These are phyloP conservation scores for Moricandia arvensis DNA, from an alignment of 345 rosid species.

Conservation along the genomic window DNA sequence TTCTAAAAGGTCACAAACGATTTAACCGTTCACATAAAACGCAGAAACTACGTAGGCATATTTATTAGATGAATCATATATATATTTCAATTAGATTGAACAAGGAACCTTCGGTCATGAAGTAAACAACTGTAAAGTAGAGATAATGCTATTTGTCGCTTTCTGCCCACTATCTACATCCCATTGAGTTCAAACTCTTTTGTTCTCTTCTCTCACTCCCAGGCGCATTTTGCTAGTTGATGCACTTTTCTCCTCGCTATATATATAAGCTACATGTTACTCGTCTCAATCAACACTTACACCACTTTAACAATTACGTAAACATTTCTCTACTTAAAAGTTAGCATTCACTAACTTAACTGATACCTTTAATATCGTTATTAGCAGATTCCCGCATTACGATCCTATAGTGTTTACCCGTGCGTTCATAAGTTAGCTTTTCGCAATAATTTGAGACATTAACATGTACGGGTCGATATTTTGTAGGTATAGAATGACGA, in stretches of 20 bases:
- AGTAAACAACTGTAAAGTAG: conserved; percentile 46
- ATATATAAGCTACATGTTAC: too few species aligned
- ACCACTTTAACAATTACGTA: too few species aligned
- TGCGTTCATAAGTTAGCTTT: too few species aligned
- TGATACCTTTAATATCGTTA: too few species aligned
- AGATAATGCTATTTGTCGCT: conserved; percentile 31
- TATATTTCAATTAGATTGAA: conserved; percentile 16
- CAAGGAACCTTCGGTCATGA: conserved; percentile 3
- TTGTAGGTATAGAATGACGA: too few species aligned
- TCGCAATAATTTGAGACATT: too few species aligned
- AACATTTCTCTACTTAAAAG: neutral
- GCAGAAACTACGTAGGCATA: neutral
- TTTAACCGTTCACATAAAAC: neutral
- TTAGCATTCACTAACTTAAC: too few species aligned
- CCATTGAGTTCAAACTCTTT: conserved; percentile 36
- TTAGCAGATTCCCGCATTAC: conserved; percentile 26
- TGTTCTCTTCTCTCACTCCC: conserved; percentile 14
- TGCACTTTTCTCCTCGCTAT: conserved; percentile 33
- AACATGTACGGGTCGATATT: too few species aligned
- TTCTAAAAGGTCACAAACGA: neutral
- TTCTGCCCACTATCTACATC: conserved; percentile 29
- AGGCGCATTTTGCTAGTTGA: conserved; percentile 38
- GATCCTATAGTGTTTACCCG: conserved; percentile 14
- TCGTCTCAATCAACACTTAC: too few species aligned
- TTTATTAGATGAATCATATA: neutral